Conservation (phyloP, 2,329 filamentous ascomycete species). For the Colletotrichum plurivorum region DNA sequence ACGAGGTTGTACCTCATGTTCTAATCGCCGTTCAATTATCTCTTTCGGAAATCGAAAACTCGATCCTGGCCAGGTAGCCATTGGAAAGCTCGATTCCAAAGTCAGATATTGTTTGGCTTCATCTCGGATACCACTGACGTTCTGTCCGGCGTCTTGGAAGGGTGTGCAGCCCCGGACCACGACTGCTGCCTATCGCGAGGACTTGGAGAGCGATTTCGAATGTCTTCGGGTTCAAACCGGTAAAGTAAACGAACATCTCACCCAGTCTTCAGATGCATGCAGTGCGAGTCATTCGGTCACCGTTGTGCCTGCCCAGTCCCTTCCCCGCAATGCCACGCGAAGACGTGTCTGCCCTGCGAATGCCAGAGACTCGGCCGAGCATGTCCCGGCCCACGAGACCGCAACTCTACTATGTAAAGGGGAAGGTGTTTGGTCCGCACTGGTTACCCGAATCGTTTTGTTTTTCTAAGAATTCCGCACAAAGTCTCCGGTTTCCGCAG, state of each 20-base stretch:
- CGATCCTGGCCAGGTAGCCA: too few species aligned
- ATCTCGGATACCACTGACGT: too few species aligned
- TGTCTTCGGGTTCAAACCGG: not conserved
- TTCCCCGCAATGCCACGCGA: constrained; percentile 1
- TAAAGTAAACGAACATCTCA: not conserved
- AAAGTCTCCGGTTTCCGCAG: constrained; percentile 29
- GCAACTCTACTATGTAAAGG: not conserved
- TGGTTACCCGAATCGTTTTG: constrained; percentile 13
- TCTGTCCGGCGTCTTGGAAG: too few species aligned
- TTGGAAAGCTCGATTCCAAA: too few species aligned
- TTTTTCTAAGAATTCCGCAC: constrained; percentile 16
- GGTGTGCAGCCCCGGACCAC: too few species aligned
- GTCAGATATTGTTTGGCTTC: too few species aligned
- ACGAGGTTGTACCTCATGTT: not conserved
- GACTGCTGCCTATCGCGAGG: too few species aligned
- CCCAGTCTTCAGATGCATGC: not conserved
- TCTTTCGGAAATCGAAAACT: too few species aligned
- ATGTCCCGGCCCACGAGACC: not conserved
- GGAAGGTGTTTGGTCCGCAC: constrained; percentile 14
- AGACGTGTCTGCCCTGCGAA: not conserved
- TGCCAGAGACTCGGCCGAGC: constrained; percentile 12
- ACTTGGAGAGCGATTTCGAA: too few species aligned
- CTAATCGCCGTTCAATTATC: too few species aligned
- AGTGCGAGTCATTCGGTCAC: not conserved
- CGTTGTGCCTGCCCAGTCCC: not conserved